These are phyloP conservation scores for Cytospora mali DNA, from an alignment of 2,329 filamentous ascomycete genomes.

Conservation along the genomic window DNA sequence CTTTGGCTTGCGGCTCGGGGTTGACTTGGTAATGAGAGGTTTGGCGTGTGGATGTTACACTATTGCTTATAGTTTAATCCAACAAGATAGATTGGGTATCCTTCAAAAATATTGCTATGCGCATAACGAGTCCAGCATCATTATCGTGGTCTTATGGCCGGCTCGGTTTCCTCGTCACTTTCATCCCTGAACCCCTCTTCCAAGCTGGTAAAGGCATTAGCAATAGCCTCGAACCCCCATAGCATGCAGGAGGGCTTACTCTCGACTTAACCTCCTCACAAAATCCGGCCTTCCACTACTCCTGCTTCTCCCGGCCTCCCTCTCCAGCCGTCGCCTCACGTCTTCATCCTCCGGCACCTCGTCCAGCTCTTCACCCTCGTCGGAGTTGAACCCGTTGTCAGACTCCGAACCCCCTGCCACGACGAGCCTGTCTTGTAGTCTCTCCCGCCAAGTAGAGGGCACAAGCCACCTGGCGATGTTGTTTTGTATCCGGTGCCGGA, in stretches of 20 bases:
- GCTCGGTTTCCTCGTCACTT: conserved; percentile 60
- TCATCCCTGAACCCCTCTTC: conserved; percentile 77
- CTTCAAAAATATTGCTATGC: neutral
- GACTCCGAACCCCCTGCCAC: conserved; percentile 42
- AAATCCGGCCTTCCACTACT: conserved; percentile 44
- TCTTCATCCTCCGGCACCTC: conserved; percentile 57
- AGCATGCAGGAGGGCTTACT: conserved; percentile 51
- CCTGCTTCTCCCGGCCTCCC: conserved; percentile 27
- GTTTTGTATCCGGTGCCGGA: conserved; percentile 54
- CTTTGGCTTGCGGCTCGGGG: neutral
- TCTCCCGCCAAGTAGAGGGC: conserved; percentile 51
- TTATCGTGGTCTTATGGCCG: conserved; percentile 26
- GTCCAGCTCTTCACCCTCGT: conserved; percentile 71
- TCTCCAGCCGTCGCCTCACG: conserved; percentile 41
- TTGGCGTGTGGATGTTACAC: neutral
- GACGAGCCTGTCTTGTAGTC: conserved; percentile 44
- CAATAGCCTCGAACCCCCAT: neutral
- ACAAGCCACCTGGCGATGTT: conserved; percentile 45
- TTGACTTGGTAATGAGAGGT: too few relatives aligned
- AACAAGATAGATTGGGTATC: conserved; percentile 1
- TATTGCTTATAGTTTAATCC: neutral
- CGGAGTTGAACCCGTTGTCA: conserved; percentile 60
- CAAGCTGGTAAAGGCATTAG: conserved; percentile 44
- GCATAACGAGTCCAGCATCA: neutral
- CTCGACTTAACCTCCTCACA: conserved; percentile 70